Conservation (phyloP, 2,329 filamentous ascomycete genomes). For the Thyridium curvatum region DNA sequence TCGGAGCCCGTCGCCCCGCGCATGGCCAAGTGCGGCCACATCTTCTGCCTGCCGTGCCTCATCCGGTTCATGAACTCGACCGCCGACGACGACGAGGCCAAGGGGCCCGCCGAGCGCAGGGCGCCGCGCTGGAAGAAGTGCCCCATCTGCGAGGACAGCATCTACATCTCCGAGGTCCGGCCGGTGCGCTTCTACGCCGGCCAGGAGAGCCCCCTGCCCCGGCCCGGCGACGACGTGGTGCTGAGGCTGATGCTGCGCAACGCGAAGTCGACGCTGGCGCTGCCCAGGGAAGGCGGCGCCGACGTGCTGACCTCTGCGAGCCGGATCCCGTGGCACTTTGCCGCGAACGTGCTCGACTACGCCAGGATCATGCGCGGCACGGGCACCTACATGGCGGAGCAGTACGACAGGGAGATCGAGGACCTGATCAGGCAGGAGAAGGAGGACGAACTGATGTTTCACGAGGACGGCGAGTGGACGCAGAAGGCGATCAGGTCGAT, state of each 20-base stretch:
- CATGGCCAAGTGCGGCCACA: constrained; percentile 96
- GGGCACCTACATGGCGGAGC: constrained; percentile 74
- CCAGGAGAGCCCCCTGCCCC: constrained; percentile 74
- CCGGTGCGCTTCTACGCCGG: constrained; percentile 89
- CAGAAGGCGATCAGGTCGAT: constrained; percentile 75
- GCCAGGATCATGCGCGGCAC: constrained; percentile 93
- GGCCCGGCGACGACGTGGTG: constrained; percentile 83
- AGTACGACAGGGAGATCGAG: constrained; percentile 74
- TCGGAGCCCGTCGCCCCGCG: constrained; percentile 87
- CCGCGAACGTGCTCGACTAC: constrained; percentile 90
- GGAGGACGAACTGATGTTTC: constrained; percentile 88
- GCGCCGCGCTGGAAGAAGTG: constrained; percentile 87
- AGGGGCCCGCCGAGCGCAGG: constrained; percentile 1
- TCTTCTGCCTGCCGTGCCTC: constrained; percentile 89
- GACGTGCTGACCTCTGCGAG: constrained; percentile 61
- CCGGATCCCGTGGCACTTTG: constrained; percentile 91
- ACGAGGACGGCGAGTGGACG: constrained; percentile 88
- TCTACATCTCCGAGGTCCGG: constrained; percentile 86
- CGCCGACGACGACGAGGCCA: constrained; percentile 61
- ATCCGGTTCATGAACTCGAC: constrained; percentile 92
- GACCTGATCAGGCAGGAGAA: constrained; percentile 70
- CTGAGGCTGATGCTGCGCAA: constrained; percentile 78
- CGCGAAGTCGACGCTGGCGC: constrained; percentile 74
- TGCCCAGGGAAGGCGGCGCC: constrained; percentile 73
- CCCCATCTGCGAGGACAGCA: constrained; percentile 86